phyloP scores from a whole-genome alignment of 345 rosid genomes.

The Linum usitatissimum region DNA sequence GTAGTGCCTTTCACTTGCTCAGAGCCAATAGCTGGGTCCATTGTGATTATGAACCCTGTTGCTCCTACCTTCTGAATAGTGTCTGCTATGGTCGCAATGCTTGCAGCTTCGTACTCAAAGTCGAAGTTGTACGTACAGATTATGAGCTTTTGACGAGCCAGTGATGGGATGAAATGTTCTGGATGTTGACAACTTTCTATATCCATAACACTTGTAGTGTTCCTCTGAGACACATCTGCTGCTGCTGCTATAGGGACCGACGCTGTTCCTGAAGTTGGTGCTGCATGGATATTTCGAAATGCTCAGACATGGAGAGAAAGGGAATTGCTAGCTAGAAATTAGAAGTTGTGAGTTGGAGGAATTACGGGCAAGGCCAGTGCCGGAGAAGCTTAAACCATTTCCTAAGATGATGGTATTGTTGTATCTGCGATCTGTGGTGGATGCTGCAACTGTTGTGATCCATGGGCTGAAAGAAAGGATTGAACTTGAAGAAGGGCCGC shows the following conservation, averaged over 20 bases:
- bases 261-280: conserved; percentile 30
- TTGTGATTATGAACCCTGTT: conserved; percentile 36
- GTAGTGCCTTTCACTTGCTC: conserved; percentile 26
- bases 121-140: conserved; percentile 35
- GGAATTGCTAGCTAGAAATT: background rate
- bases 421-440: conserved; percentile 34
- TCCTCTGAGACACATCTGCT: conserved; percentile 31
- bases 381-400: conserved; percentile 29
- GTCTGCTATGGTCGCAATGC: conserved; percentile 30
- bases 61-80: conserved; percentile 33
- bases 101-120: conserved; percentile 25
- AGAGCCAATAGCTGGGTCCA: conserved; percentile 32
- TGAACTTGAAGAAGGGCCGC: conserved; percentile 38
- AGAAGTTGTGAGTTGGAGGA: background rate
- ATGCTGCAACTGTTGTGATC: conserved; percentile 41
- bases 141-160: conserved; percentile 27
- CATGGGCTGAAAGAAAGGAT: conserved; percentile 45
- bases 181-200: conserved; percentile 35
- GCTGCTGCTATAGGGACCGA: conserved; percentile 28
- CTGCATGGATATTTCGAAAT: conserved; percentile 16
- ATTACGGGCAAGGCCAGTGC: conserved; percentile 38
- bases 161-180: conserved; percentile 21
- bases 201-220: conserved; percentile 16
- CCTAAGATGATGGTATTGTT: conserved; percentile 24
- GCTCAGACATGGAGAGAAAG: background rate